Evolutionary conservation across 169 alveolate genomes (phyloP).

Genomic region (Cyclospora cayetanensis): DNA sequence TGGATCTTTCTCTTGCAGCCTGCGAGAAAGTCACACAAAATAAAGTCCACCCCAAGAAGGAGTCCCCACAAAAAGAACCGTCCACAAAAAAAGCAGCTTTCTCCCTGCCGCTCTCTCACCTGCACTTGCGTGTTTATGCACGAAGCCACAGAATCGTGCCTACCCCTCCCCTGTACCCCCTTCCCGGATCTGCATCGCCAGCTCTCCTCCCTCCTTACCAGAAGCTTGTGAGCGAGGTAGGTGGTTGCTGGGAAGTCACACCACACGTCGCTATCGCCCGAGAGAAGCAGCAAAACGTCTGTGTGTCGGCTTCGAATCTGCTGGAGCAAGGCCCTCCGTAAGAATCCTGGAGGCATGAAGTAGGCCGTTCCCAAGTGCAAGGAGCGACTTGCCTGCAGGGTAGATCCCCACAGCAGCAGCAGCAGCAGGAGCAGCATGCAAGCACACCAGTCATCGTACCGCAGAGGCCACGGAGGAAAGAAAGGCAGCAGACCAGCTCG

Average conservation of each 20-base stretch:
- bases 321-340: conserved; percentile 12
- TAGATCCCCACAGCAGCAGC: background rate
- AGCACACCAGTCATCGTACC: background rate
- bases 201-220: too few relatives aligned
- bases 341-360: conserved; percentile 42
- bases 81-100: too few relatives aligned
- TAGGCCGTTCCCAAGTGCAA: conserved; percentile 7
- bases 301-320: background rate
- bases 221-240: conserved; percentile 10
- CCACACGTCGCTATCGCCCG: conserved; percentile 42
- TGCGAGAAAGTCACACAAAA: too few relatives aligned
- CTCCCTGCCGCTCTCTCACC: too few relatives aligned
- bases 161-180: too few relatives aligned
- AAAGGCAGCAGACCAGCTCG: background rate
- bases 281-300: background rate
- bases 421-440: background rate
- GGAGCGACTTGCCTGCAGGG: background rate
- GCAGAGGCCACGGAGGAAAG: background rate
- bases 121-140: too few relatives aligned
- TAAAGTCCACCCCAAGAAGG: too few relatives aligned
- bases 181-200: too few relatives aligned
- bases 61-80: too few relatives aligned
- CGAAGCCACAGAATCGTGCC: too few relatives aligned
- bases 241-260: conserved; percentile 45
- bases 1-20: too few relatives aligned